Evolutionary conservation across 352 stramenopile species (phyloP), one percentile per base, ranked within the genome.

Genomic region (Globisporangium lucens): DNA sequence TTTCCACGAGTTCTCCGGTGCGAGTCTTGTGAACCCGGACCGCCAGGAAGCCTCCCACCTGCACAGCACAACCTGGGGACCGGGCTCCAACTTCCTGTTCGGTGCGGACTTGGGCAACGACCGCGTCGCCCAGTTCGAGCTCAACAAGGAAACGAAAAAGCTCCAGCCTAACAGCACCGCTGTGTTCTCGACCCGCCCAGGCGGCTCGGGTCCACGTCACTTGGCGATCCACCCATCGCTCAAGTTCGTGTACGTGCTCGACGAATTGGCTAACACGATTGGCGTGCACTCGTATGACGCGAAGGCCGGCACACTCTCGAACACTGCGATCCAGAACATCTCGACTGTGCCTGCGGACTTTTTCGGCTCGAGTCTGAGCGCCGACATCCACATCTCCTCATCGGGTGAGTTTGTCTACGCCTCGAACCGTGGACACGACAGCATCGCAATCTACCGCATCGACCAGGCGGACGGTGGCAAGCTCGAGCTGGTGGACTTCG

Each of bases 41-140:
- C 84, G 85, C 38, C 87, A 93, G 66, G 85, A 95, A 46, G 85
- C 83, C 3, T 73, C 87, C 0, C 87, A 95, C 65, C 66, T 91
- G 51, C 87, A 95, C 74, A 93, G 85, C 65, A 83, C 82, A 35
- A 83, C 71, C n/a, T 95, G 85, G 85, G 74, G 71, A 0, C 41
- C 80, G 13, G 62, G 73, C 49, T 69, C 69, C 17, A 67, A 75
- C 56, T 75, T 57, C 0, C 67, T 92, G 15, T 65, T 90, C 2
- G 84, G 75, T 5, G 76, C 84, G 0, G 87, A 95, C 65, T 66
- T 95, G 15, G 87, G 87, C 38, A 92, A 81, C 29, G 87, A 95
- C 49, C 70, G 75, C 29, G 66, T 92, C 33, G 78, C 77, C 62
- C 87, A 94, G 69, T 84, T 89, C 58, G 74, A 67, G 29, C 64